phyloP scores from a whole-genome alignment of 2,329 filamentous ascomycete genomes.

The Penicillium digitatum region DNA sequence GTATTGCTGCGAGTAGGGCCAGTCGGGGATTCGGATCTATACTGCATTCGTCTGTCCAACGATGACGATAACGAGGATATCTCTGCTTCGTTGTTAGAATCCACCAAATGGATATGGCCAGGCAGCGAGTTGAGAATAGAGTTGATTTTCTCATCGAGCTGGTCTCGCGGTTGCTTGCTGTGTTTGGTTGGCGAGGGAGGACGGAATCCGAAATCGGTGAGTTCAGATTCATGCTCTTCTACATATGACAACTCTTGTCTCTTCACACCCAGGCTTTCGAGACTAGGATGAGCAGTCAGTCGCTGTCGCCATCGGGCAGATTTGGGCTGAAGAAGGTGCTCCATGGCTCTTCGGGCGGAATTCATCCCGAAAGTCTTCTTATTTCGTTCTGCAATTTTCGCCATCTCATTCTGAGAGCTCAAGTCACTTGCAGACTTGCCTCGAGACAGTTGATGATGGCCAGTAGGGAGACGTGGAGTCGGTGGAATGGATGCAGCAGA shows the following conservation, averaged over 20 bases:
- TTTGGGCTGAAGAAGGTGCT: slow-evolving; percentile 22
- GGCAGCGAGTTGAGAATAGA: slow-evolving; percentile 74
- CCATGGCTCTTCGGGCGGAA: slow-evolving; percentile 15
- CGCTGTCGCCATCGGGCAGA: slow-evolving; percentile 28
- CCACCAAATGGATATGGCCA: slow-evolving; percentile 69
- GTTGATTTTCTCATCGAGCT: slow-evolving; percentile 75
- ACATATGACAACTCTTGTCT: slow-evolving; percentile 24
- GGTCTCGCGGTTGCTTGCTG: slow-evolving; percentile 54
- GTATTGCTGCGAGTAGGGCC: slow-evolving; percentile 50
- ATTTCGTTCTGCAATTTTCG: slow-evolving; percentile 20
- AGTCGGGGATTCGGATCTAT: slow-evolving; percentile 33
- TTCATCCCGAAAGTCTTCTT: slow-evolving; percentile 16
- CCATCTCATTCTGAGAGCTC: slow-evolving; percentile 11
- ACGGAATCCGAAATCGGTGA: slow-evolving; percentile 22
- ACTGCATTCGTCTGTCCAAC: slow-evolving; percentile 31
- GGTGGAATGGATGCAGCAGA: slow-evolving; percentile 8
- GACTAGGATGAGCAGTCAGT: slow-evolving; percentile 31
- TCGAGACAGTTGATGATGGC: slow-evolving; percentile 13
- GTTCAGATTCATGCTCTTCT: slow-evolving; percentile 18
- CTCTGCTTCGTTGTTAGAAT: slow-evolving; percentile 41
- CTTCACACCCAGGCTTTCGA: slow-evolving; percentile 32
- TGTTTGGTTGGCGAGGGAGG: slow-evolving; percentile 42
- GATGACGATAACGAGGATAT: slow-evolving; percentile 33
- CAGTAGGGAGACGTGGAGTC: slow-evolving; percentile 6
- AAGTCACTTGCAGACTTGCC: slow-evolving; percentile 20